Evolutionary conservation across 176 grass and related monocot species (phyloP).

Genomic region (Carex parvula): DNA sequence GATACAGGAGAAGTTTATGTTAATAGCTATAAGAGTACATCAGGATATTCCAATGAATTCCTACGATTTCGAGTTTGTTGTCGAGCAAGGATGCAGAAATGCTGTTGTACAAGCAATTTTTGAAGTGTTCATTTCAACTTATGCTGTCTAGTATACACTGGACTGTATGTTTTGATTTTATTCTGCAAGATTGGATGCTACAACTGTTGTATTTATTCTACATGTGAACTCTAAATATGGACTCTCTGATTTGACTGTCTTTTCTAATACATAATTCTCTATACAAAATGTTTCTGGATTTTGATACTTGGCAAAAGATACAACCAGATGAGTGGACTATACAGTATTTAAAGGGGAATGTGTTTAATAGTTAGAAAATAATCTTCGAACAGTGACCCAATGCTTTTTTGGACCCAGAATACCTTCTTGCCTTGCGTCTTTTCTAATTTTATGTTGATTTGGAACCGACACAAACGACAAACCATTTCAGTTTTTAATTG

Average conservation of each 20-base stretch:
- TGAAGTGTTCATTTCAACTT: neutral
- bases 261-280: neutral
- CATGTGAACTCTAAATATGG: neutral
- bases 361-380: neutral
- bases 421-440: neutral
- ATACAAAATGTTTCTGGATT: neutral
- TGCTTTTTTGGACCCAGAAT: neutral
- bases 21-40: neutral
- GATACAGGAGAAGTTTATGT: neutral
- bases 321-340: neutral
- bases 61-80: neutral
- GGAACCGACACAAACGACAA: neutral
- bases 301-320: neutral
- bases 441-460: neutral
- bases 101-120: neutral
- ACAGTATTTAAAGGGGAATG: neutral
- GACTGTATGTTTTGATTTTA: constrained; percentile 8
- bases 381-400: neutral
- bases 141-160: neutral
- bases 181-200: constrained; percentile 6
- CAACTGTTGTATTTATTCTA: neutral
- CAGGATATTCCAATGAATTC: neutral
- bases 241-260: neutral
- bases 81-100: neutral
- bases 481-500: constrained; percentile 22